phyloP scores from a whole-genome alignment of 2,329 filamentous ascomycete genomes.

The Septoria linicola region DNA sequence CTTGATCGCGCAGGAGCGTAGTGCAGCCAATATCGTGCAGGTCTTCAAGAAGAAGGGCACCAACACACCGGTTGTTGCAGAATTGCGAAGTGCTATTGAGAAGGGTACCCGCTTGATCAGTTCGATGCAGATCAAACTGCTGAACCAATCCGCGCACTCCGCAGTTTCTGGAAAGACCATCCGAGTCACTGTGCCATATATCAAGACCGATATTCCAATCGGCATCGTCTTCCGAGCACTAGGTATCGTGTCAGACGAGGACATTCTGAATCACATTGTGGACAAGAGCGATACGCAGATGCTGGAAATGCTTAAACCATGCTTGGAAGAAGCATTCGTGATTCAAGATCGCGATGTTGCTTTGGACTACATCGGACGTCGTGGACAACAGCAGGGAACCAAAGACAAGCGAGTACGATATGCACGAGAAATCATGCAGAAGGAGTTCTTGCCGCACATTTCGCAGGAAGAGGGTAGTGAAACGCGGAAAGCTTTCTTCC shows the following conservation, averaged over 20 bases:
- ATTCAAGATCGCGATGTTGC: slow-evolving; percentile 95
- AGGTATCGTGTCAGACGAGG: slow-evolving; percentile 93
- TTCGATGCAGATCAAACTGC: slow-evolving; percentile 85
- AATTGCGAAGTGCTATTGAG: slow-evolving; percentile 94
- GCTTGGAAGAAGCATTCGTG: slow-evolving; percentile 93
- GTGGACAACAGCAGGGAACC: slow-evolving; percentile 72
- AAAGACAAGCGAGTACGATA: slow-evolving; percentile 89
- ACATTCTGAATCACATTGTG: slow-evolving; percentile 96
- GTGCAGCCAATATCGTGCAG: slow-evolving; percentile 96
- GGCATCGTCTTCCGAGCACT: slow-evolving; percentile 94
- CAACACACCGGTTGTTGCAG: slow-evolving; percentile 87
- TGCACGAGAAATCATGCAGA: slow-evolving; percentile 91
- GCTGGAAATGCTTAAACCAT: slow-evolving; percentile 95
- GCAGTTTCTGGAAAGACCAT: slow-evolving; percentile 85
- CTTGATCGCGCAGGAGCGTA: slow-evolving; percentile 93
- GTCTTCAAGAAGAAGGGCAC: slow-evolving; percentile 99
- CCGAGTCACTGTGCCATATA: slow-evolving; percentile 85
- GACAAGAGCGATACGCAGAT: slow-evolving; percentile 93
- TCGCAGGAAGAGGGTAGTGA: slow-evolving; percentile 93
- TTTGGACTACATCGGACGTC: slow-evolving; percentile 91
- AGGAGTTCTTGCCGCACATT: slow-evolving; percentile 94
- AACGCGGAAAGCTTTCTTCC: slow-evolving; percentile 94
- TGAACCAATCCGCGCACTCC: slow-evolving; percentile 49
- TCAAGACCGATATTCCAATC: slow-evolving; percentile 90
- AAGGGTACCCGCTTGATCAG: slow-evolving; percentile 95